Conservation (phyloP, 208 protist genomes). For the Porcisia deanei region DNA sequence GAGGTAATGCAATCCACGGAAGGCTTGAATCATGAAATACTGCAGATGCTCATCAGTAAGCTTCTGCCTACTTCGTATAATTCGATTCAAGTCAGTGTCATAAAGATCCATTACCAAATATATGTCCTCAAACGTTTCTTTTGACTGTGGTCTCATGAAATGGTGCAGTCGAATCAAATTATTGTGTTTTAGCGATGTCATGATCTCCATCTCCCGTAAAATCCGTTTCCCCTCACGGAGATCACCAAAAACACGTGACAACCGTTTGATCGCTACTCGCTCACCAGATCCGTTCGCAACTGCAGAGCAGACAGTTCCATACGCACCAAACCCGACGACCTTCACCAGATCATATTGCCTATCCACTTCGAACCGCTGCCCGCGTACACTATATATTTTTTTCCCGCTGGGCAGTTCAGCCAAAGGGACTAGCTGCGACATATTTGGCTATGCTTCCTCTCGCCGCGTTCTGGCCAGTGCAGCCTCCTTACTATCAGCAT, state of each 20-base stretch:
- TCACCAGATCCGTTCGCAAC: slow-evolving; percentile 31
- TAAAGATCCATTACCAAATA: slow-evolving; percentile 92
- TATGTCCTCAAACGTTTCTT: slow-evolving; percentile 85
- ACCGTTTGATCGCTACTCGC: slow-evolving; percentile 98
- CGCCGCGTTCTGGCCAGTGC: background rate
- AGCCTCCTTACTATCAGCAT: slow-evolving; percentile 7
- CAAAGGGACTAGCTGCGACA: slow-evolving; percentile 57
- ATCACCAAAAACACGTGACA: slow-evolving; percentile 95
- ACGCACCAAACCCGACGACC: slow-evolving; percentile 80
- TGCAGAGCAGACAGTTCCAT: slow-evolving; percentile 90
- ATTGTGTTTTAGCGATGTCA: slow-evolving; percentile 92
- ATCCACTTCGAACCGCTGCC: slow-evolving; percentile 86
- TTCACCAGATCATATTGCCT: slow-evolving; percentile 78
- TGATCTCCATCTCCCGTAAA: slow-evolving; percentile 96
- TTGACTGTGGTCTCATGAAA: slow-evolving; percentile 74
- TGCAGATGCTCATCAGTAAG: slow-evolving; percentile 98
- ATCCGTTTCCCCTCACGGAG: slow-evolving; percentile 96
- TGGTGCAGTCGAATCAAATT: slow-evolving; percentile 93
- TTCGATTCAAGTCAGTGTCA: slow-evolving; percentile 98
- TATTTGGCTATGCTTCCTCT: slow-evolving; percentile 5
- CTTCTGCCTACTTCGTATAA: slow-evolving; percentile 94
- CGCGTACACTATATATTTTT: slow-evolving; percentile 81
- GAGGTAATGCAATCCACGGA: slow-evolving; percentile 95
- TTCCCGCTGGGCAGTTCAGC: slow-evolving; percentile 57
- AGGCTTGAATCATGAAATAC: slow-evolving; percentile 99